Base-by-base conservation (phyloP, 495 filamentous ascomycete species). In the Tuber aestivum region DNA sequence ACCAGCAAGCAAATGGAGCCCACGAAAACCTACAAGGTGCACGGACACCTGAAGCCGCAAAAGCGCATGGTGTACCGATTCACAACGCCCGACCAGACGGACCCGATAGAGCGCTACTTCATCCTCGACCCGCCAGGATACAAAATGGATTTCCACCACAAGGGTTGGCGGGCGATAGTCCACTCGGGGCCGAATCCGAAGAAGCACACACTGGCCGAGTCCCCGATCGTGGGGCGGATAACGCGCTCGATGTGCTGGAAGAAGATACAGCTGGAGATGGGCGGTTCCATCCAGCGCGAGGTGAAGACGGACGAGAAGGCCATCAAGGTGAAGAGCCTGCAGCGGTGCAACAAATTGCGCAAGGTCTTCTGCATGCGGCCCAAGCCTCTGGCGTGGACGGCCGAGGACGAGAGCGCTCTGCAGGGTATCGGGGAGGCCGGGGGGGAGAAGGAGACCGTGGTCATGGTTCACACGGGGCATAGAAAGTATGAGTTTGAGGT, bases 111-210 rank as follows among this genome's bases (percentile, higher is more conserved):
- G 12, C 56, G 12, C 37, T 79, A 79, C 72, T 79, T 78, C 56
- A 72, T 79, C 44, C 72, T 79, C 27, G 72, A 56, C 10, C 78
- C 78, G 37, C 72, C 76, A 1, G 20, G n/a, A 61, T 79, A 78
- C 69, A 56, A 75, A 1, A 21, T 27, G 27, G 41, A 44, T 38
- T 44, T 1, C 8, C 44, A 70, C 41, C 35, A 76, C 41, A 1
- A 7, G 32, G 32, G 32, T 27, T 79, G 78, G 78, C 70, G 41
- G 2, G 78, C 72, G 44, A 79, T 79, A 35, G 35, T 75, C 35
- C 76, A 79, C 35, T 76, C 76, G 14, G 78, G 76, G 72, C 48
- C 23, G 50, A 75, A 79, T 21, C 78, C 78, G 18, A 79, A 79
- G 48, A 41, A 72, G 27, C 56, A 79, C 18, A 32, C 76, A 32